A percentile compares a stretch with the other conserved stretches of the same genome.
These are phyloP conservation scores for Centaurea solstitialis DNA, from an alignment of 129 eudicot genomes.

Conservation along the genomic window DNA sequence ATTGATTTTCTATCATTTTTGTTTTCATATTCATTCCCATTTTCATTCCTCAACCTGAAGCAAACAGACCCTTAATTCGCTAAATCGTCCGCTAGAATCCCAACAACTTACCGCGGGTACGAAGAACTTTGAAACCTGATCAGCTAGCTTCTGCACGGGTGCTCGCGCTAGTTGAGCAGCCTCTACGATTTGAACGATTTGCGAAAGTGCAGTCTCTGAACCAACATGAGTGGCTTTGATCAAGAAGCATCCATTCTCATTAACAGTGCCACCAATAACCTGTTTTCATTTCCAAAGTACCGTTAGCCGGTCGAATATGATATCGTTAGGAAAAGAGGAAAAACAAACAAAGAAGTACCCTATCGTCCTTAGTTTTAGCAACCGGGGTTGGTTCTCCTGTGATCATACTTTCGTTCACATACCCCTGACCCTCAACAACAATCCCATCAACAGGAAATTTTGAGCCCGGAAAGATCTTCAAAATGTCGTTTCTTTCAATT, in stretches of 20 bases:
- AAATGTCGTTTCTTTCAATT: slow-evolving; percentile 71
- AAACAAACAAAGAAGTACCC: slow-evolving; percentile 42
- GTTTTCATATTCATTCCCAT: too few relatives aligned
- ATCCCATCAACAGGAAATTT: slow-evolving; percentile 93
- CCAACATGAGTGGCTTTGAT: slow-evolving; percentile 95
- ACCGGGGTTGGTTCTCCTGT: slow-evolving; percentile 95
- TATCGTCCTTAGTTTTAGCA: slow-evolving; percentile 78
- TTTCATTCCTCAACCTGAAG: too few relatives aligned
- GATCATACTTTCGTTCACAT: slow-evolving; percentile 99
- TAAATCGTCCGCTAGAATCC: not conserved
- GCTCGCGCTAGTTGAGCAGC: slow-evolving; percentile 99
- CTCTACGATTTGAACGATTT: slow-evolving; percentile 94
- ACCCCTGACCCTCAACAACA: slow-evolving; percentile 79
- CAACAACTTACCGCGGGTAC: slow-evolving; percentile 78
- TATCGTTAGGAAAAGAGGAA: not conserved
- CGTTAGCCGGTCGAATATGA: not conserved
- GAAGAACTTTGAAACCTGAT: slow-evolving; percentile 73
- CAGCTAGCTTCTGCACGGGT: slow-evolving; percentile 98
- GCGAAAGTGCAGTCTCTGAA: slow-evolving; percentile 94
- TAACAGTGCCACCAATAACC: slow-evolving; percentile 98
- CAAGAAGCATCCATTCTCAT: slow-evolving; percentile 87
- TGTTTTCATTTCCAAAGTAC: slow-evolving; percentile 24
- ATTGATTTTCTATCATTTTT: too few relatives aligned
- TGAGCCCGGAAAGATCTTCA: slow-evolving; percentile 90
- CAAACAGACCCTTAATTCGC: not conserved